Percentiles rank a stretch among this genome's conserved stretches.
These are phyloP conservation scores for Drosera spatulata DNA, from an alignment of 179 eudicot genomes.

Conservation along the genomic window DNA sequence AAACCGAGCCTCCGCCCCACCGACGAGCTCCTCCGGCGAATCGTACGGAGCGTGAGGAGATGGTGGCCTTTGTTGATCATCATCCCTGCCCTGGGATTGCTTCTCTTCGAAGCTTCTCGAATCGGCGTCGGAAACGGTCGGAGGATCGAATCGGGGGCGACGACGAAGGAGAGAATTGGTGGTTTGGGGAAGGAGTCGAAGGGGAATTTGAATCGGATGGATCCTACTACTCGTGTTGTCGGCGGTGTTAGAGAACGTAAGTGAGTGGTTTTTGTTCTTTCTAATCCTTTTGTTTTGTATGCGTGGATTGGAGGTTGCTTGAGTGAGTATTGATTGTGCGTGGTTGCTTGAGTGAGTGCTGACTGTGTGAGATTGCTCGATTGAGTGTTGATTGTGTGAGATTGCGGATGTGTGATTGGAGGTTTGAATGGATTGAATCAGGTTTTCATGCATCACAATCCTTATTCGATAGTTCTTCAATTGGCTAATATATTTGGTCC, in stretches of 20 bases:
- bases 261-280: constrained; percentile 5
- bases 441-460: too few relatives aligned
- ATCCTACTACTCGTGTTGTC: constrained; percentile 46
- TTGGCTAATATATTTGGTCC: too few relatives aligned
- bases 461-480: too few relatives aligned
- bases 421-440: too few relatives aligned
- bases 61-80: constrained; percentile 79
- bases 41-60: constrained; percentile 28
- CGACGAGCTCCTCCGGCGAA: constrained; percentile 28
- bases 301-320: too few relatives aligned
- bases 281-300: too few relatives aligned
- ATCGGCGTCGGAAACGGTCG: constrained; percentile 24
- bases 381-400: too few relatives aligned
- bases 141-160: constrained; percentile 1
- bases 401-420: too few relatives aligned
- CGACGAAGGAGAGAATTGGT: constrained; percentile 3
- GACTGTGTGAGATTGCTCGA: too few relatives aligned
- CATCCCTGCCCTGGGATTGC: constrained; percentile 35
- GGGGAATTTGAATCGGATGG: constrained; percentile 52
- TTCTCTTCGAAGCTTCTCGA: constrained; percentile 57
- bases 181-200: constrained; percentile 14
- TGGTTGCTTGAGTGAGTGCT: too few relatives aligned
- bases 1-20: constrained; percentile 32
- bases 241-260: constrained; percentile 75
- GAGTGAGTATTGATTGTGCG: too few relatives aligned